A percentile compares a stretch with the other conserved stretches of the same genome.
These are phyloP conservation scores for Centaurea solstitialis DNA, from an alignment of 129 eudicot species.

Conservation along the genomic window DNA sequence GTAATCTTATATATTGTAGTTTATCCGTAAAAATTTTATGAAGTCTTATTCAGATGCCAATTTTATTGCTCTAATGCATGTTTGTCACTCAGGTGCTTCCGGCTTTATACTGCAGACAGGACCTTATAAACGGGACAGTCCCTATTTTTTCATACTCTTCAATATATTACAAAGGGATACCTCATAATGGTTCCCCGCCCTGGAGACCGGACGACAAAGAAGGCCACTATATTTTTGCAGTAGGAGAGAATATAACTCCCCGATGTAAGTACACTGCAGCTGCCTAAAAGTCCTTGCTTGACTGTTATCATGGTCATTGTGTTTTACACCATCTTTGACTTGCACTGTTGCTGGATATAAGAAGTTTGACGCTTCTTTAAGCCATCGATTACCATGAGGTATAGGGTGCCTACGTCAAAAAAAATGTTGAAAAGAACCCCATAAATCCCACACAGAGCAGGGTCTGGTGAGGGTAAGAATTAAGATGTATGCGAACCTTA, in stretches of 20 bases:
- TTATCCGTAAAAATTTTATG: neutral
- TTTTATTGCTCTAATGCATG: neutral
- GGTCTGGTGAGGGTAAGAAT: neutral
- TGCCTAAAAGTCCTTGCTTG: neutral
- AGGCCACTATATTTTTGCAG: conserved; percentile 73
- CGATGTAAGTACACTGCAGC: conserved; percentile 60
- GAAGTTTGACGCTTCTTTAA: neutral
- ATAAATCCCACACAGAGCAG: neutral
- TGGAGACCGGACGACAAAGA: conserved; percentile 94
- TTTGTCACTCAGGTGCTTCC: conserved; percentile 64
- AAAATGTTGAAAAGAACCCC: neutral
- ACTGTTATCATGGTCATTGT: neutral
- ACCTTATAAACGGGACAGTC: conserved; percentile 50
- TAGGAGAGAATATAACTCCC: conserved; percentile 83
- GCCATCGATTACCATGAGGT: neutral
- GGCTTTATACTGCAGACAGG: conserved; percentile 66
- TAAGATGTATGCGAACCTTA: neutral
- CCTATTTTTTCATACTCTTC: conserved; percentile 80
- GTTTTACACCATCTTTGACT: neutral
- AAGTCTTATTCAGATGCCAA: neutral
- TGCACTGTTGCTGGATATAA: neutral
- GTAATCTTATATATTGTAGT: neutral
- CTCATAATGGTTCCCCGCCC: conserved; percentile 82
- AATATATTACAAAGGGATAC: conserved; percentile 76
- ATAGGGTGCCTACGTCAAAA: neutral